phyloP scores from a whole-genome alignment of 2,329 filamentous ascomycete genomes.

The Sordariomycetes sp. region DNA sequence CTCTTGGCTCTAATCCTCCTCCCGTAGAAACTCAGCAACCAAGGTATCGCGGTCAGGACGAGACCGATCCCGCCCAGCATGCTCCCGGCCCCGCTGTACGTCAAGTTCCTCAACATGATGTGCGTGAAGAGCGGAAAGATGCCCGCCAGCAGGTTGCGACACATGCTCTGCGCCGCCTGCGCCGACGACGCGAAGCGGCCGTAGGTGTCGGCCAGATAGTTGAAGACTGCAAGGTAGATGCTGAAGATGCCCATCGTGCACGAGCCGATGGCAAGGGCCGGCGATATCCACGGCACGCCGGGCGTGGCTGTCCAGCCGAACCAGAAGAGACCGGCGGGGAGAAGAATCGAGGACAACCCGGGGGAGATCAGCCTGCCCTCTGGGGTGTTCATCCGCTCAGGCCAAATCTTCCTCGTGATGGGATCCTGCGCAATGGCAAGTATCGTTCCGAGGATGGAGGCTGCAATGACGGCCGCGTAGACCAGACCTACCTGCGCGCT shows the following conservation, averaged over 20 bases:
- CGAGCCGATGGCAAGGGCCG: conserved; percentile 49
- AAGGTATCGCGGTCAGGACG: conserved; percentile 56
- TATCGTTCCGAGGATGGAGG: conserved; percentile 37
- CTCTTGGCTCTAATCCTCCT: conserved; percentile 52
- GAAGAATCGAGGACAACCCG: conserved; percentile 50
- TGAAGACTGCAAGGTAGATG: conserved; percentile 60
- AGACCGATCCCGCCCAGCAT: conserved; percentile 51
- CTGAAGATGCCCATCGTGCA: conserved; percentile 61
- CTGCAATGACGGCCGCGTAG: conserved; percentile 38
- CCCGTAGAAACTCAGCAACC: conserved; percentile 57
- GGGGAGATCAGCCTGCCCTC: conserved; percentile 57
- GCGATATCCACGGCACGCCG: conserved; percentile 53
- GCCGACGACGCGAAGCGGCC: conserved; percentile 58
- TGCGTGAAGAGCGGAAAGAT: conserved; percentile 53
- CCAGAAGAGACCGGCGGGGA: conserved; percentile 61
- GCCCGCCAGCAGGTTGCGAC: conserved; percentile 56
- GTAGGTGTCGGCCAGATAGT: conserved; percentile 61
- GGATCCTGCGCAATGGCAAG: conserved; percentile 49
- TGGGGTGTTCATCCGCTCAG: conserved; percentile 24
- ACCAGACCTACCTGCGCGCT: conserved; percentile 51
- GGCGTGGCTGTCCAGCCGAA: conserved; percentile 53
- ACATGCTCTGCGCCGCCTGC: conserved; percentile 57
- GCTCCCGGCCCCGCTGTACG: conserved; percentile 51
- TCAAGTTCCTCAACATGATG: conserved; percentile 50
- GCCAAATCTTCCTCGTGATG: conserved; percentile 39